Evolutionary conservation across 1,284 basidiomycete species (phyloP), one percentile per base, ranked within the genome.

Genomic region (Lentinus polychrous): DNA sequence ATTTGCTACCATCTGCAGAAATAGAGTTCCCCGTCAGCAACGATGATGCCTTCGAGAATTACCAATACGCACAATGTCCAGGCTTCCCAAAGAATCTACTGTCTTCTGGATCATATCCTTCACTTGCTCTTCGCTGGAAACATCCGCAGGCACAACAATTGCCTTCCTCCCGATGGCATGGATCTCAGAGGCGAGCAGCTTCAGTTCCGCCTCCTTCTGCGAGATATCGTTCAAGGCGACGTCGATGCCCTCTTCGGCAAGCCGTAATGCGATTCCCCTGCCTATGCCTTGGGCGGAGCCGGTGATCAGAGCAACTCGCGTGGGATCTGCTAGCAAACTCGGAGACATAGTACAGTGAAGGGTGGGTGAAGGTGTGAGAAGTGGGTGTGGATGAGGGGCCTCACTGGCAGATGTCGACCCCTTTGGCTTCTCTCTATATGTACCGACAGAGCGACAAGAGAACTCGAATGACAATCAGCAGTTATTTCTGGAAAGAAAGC

Each of bases 1-100:
- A 47, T 63, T 62, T 17, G 61, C 61, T 10, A 62, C 53, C 60
- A 63, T 63, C 61, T 63, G 34, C 2, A 17, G 52, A 38, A 14
- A 3, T 46, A 23, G 14, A 51, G 32, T 23, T 20, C 17, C 3
- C 23, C 11, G n/a, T 20, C 7, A 6, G n/a, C 27, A 27, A 27
- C 27, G 17, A 27, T 15, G 17, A 3, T 12, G 47, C 12, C 22
- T 8, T 2, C 23, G 38, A 36, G 36, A 45, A 34, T 36, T 20
- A 37, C 22, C 38, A 10, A n/a, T 8, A 43, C 58, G 22, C 23
- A 63, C 61, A 12, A 62, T 52, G 35, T 63, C 60, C 17, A 63
- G 45, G 2, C 57, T 51, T 5, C 65, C 65, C 0, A 64, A 51
- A 31, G 51, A 51, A 33, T 57, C 53, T 0, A 60, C 64, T 0